Evolutionary conservation across 164 flowering plant species (phyloP).

Genomic region (Magnolia officinalis): DNA sequence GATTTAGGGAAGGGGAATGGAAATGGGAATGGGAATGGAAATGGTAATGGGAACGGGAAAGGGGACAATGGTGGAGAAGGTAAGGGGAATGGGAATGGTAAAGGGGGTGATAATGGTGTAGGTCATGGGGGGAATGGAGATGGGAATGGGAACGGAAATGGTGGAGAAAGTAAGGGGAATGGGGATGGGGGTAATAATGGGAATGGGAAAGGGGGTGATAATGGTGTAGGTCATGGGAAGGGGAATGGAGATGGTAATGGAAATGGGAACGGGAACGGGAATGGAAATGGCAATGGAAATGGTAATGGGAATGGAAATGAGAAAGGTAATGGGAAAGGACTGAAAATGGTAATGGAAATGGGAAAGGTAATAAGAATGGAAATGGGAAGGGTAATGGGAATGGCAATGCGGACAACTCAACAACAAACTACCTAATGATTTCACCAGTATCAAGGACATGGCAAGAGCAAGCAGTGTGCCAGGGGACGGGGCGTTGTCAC

Average conservation of each 20-base stretch:
- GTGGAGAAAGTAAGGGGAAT: background rate
- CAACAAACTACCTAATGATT: conserved; percentile 29
- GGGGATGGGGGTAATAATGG: background rate
- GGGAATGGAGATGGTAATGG: background rate
- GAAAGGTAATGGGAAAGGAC: background rate
- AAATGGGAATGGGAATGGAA: background rate
- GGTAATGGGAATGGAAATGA: background rate
- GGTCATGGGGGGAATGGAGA: background rate
- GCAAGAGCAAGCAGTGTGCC: conserved; percentile 39
- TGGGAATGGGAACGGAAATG: background rate
- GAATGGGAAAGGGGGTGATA: background rate
- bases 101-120: background rate
- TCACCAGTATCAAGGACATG: conserved; percentile 17
- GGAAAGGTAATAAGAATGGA: background rate
- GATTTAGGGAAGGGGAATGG: too few species aligned
- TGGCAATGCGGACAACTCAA: conserved; percentile 14
- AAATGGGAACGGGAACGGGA: background rate
- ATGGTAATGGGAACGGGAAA: background rate
- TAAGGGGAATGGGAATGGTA: background rate
- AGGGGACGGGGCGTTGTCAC: conserved; percentile 27
- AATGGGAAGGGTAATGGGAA: background rate
- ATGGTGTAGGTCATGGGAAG: too few species aligned
- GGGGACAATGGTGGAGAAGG: background rate
- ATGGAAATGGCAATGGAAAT: background rate
- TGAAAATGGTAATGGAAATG: background rate